Base-by-base conservation (phyloP, 2,329 filamentous ascomycete species). In the Scedosporium aurantiacum region DNA sequence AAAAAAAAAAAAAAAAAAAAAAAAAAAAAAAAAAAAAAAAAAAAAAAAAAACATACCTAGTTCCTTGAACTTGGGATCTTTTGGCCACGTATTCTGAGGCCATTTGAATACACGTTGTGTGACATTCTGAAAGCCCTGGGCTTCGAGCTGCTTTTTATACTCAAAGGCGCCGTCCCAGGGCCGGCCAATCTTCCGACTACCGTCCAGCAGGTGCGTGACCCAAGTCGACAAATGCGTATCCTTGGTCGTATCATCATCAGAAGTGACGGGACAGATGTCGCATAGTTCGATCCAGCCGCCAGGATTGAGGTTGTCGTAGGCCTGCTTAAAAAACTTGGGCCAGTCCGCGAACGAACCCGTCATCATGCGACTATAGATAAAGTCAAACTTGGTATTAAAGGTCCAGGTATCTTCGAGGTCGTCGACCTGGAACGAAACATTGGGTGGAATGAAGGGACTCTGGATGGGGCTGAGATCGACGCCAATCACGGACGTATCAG, bases 1-100 rank as follows among this genome's bases (percentile, higher is more conserved):
- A n/a, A n/a, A n/a, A n/a, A n/a, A n/a, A n/a, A n/a, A n/a, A n/a
- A n/a, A n/a, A n/a, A n/a, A n/a, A n/a, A n/a, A n/a, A n/a, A n/a
- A n/a, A n/a, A n/a, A n/a, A n/a, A n/a, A n/a, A n/a, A n/a, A n/a
- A n/a, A n/a, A n/a, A n/a, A n/a, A n/a, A n/a, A n/a, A n/a, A n/a
- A n/a, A n/a, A n/a, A n/a, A n/a, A n/a, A n/a, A n/a, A n/a, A n/a
- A 73, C 5, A 64, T 63, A 8, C 75, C 74, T 1, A 82, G 67
- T 57, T 82, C 76, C 66, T 83, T 84, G 58, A 79, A 73, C 27
- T 76, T 75, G 6, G 73, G 72, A 45, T 82, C 77, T 54, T 76
- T 77, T 0, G 80, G 77, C 81, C 82, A 84, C 12, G 73, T 68
- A 64, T 78, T 80, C 32, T 73, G 74, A 0, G 81, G 81, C 71